Evolutionary conservation across 1,139 yeast species (phyloP).

Genomic region (Chernovozyma sophiae-reginae): DNA sequence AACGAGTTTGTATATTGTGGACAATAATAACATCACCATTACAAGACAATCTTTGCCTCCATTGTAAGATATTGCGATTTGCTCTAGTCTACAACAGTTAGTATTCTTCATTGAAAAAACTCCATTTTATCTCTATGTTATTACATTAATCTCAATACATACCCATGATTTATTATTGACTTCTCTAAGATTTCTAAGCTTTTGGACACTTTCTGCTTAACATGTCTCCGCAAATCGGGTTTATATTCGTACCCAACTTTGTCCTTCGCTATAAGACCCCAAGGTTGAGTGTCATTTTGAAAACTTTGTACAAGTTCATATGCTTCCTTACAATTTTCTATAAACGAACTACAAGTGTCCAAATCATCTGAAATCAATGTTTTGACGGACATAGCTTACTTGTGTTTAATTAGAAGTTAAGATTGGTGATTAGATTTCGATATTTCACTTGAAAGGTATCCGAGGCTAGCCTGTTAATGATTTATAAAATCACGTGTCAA

Average conservation of each 20-base stretch:
- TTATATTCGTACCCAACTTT: conserved; percentile 19
- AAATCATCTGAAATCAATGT: too few relatives aligned
- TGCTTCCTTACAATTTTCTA: conserved; percentile 30
- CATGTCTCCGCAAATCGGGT: conserved; percentile 20
- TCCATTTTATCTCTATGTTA: not conserved
- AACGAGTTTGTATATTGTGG: conserved; percentile 42
- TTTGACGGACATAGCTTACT: too few relatives aligned
- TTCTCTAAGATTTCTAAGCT: conserved; percentile 28
- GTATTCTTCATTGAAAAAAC: not conserved
- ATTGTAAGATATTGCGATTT: conserved; percentile 74
- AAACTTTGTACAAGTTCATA: conserved; percentile 29
- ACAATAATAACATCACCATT: conserved; percentile 64
- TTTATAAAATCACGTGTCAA: too few relatives aligned
- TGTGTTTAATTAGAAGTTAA: too few relatives aligned
- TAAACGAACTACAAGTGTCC: not conserved
- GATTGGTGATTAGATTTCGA: too few relatives aligned
- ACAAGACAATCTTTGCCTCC: conserved; percentile 93
- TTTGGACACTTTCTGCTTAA: conserved; percentile 27
- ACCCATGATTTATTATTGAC: conserved; percentile 33
- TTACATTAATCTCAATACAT: too few relatives aligned
- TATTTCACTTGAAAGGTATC: too few relatives aligned
- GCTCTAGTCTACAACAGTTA: conserved; percentile 29
- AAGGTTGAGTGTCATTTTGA: conserved; percentile 26
- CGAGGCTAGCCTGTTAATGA: too few relatives aligned
- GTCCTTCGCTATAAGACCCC: conserved; percentile 21